Evolutionary conservation across 176 grass and related monocot genomes (phyloP).

Genomic region (Metroxylon sagu): DNA sequence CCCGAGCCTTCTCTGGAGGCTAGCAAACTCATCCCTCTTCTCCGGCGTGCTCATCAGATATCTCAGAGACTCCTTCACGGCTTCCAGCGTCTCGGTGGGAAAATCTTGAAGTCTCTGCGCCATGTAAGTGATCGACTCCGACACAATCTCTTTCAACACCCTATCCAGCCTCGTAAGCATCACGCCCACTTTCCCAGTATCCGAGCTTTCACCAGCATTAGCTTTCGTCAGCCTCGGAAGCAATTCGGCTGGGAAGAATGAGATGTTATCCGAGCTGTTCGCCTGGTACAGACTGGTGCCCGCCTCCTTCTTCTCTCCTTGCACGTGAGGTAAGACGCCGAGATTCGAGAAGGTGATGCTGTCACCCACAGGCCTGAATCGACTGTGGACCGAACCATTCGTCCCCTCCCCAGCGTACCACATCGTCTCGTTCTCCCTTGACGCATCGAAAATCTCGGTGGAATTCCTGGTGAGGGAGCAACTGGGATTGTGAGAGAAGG

Average conservation of each 20-base stretch:
- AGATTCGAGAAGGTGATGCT: slow-evolving; percentile 65
- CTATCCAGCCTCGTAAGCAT: slow-evolving; percentile 38
- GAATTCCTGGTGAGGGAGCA: slow-evolving; percentile 96
- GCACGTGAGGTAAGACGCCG: slow-evolving; percentile 4
- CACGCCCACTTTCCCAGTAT: slow-evolving; percentile 38
- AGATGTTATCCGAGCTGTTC: slow-evolving; percentile 26
- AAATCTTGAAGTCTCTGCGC: slow-evolving; percentile 68
- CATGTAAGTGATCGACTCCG: slow-evolving; percentile 41
- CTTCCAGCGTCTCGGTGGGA: slow-evolving; percentile 47
- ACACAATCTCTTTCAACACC: slow-evolving; percentile 56
- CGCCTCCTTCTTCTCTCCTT: slow-evolving; percentile 1
- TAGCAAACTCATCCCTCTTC: slow-evolving; percentile 70
- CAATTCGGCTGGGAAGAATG: slow-evolving; percentile 83
- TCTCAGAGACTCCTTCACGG: slow-evolving; percentile 41
- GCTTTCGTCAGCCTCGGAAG: slow-evolving; percentile 35
- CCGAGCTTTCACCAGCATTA: slow-evolving; percentile 37
- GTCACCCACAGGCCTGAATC: slow-evolving; percentile 89
- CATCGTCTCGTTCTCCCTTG: slow-evolving; percentile 39
- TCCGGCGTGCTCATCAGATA: slow-evolving; percentile 52
- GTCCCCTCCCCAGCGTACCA: slow-evolving; percentile 83
- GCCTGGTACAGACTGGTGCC: slow-evolving; percentile 5
- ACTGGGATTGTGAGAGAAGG: slow-evolving; percentile 95
- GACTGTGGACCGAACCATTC: slow-evolving; percentile 93
- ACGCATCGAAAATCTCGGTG: slow-evolving; percentile 74
- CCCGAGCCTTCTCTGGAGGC: slow-evolving; percentile 63